Evolutionary conservation across 2,329 filamentous ascomycete genomes (phyloP).

Genomic region (Nectriaceae sp.): DNA sequence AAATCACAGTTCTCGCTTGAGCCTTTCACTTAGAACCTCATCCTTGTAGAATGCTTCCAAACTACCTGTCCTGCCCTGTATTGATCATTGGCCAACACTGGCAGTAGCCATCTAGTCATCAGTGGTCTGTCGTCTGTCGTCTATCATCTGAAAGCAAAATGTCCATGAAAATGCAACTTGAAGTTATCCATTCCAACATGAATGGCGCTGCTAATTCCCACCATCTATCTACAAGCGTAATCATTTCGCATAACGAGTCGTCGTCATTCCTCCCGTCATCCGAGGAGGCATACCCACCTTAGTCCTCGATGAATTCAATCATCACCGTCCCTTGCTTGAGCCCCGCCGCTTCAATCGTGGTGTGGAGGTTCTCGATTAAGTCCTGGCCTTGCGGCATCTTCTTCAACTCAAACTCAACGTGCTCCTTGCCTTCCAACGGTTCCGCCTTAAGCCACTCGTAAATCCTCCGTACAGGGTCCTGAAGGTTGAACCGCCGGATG

Average conservation of each 20-base stretch:
- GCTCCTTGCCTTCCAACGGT: conserved; percentile 77
- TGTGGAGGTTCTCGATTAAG: conserved; percentile 72
- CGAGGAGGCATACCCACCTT: no score
- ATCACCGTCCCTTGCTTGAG: conserved; percentile 93
- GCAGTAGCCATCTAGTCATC: not conserved
- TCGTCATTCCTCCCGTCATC: no score
- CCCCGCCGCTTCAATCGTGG: conserved; percentile 77
- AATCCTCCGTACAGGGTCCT: conserved; percentile 77
- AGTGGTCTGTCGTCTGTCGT: no score
- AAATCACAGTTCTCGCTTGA: no score
- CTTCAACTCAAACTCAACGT: conserved; percentile 83
- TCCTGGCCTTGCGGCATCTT: conserved; percentile 78
- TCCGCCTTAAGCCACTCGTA: conserved; percentile 97
- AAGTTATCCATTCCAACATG: no score
- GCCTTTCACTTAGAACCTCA: no score
- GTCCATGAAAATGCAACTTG: no score
- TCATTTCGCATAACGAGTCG: no score
- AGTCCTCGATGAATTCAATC: conserved; percentile 80
- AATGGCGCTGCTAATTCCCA: no score
- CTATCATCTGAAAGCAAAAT: no score
- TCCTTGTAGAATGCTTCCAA: not conserved
- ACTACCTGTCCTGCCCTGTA: not conserved
- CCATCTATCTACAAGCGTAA: not conserved
- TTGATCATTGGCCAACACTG: not conserved
- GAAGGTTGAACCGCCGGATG: conserved; percentile 79